phyloP scores from a whole-genome alignment of 2,329 filamentous ascomycete species.

The Basipetospora sp. region DNA sequence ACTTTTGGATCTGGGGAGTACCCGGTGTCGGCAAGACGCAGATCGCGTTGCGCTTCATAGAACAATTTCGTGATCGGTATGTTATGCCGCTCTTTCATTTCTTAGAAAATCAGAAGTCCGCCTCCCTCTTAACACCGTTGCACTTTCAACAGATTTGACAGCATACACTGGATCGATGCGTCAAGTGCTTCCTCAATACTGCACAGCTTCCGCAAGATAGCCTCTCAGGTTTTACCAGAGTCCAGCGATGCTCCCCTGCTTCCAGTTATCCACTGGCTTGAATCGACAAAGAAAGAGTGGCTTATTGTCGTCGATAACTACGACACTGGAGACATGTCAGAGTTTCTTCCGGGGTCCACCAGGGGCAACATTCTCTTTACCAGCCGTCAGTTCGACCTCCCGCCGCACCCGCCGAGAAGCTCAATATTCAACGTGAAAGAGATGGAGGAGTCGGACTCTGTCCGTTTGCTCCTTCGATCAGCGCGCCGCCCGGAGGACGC shows the following conservation, averaged over 20 bases:
- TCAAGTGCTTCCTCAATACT: slow-evolving; percentile 10
- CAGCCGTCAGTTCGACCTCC: slow-evolving; percentile 8
- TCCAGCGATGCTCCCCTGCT: neutral
- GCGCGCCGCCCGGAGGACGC: neutral
- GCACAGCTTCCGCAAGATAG: slow-evolving; percentile 12
- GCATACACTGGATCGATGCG: slow-evolving; percentile 18
- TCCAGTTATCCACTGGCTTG: slow-evolving; percentile 11
- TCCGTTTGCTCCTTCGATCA: neutral
- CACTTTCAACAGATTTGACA: slow-evolving; percentile 12
- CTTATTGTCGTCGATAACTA: slow-evolving; percentile 20
- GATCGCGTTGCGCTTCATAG: slow-evolving; percentile 15
- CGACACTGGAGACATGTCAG: slow-evolving; percentile 8
- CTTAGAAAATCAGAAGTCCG: too few species aligned
- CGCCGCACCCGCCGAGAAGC: slow-evolving; percentile 1
- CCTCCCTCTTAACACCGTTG: too few species aligned
- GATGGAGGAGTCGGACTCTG: neutral
- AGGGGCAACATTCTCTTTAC: slow-evolving; percentile 18
- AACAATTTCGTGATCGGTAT: slow-evolving; percentile 11
- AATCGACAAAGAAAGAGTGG: slow-evolving; percentile 12
- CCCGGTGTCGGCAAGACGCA: slow-evolving; percentile 19
- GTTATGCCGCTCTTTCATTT: neutral
- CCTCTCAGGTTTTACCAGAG: slow-evolving; percentile 4
- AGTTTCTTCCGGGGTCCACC: slow-evolving; percentile 9
- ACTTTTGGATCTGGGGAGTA: slow-evolving; percentile 16
- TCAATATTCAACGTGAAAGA: neutral